A percentile compares a stretch with the other conserved stretches of the same genome.
Conservation (phyloP, 1,284 basidiomycete genomes). For the Cutaneotrichosporon curvatum region DNA sequence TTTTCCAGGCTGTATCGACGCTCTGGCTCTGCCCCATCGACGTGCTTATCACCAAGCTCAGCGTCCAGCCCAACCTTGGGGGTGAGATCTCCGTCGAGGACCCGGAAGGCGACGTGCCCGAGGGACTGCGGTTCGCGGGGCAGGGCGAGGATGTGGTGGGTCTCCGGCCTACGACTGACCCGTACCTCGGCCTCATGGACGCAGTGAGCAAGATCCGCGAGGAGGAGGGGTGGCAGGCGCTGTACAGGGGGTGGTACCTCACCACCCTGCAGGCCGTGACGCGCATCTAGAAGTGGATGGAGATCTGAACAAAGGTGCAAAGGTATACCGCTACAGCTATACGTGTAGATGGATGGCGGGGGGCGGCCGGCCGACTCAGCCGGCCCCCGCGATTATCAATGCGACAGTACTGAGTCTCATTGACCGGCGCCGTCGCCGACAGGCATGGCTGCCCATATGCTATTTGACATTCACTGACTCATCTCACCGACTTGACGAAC, state of each 20-base stretch:
- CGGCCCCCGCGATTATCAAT: too few species aligned
- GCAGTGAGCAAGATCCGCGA: slow-evolving; percentile 70
- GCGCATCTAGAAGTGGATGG: background rate
- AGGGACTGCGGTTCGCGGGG: slow-evolving; percentile 57
- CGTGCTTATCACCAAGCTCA: slow-evolving; percentile 69
- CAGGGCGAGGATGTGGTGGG: slow-evolving; percentile 82
- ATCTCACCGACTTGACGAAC: too few species aligned
- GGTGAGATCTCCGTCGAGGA: slow-evolving; percentile 54
- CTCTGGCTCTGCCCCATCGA: slow-evolving; percentile 68
- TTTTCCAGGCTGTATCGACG: slow-evolving; percentile 55
- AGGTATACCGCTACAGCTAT: too few species aligned
- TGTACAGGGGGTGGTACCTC: slow-evolving; percentile 84
- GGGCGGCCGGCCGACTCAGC: too few species aligned
- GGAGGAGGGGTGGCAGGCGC: slow-evolving; percentile 68
- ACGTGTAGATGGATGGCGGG: too few species aligned
- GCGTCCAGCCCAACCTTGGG: slow-evolving; percentile 75
- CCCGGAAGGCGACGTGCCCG: slow-evolving; percentile 55
- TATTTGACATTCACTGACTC: too few species aligned
- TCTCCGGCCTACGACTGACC: slow-evolving; percentile 71
- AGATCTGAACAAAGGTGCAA: too few species aligned
- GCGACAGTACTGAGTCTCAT: too few species aligned
- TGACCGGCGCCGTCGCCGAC: too few species aligned
- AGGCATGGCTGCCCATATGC: too few species aligned
- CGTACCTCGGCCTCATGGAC: slow-evolving; percentile 72
- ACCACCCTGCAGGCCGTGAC: slow-evolving; percentile 57